phyloP scores from a whole-genome alignment of 768 basidiomycete species.

The Trametes maxima region DNA sequence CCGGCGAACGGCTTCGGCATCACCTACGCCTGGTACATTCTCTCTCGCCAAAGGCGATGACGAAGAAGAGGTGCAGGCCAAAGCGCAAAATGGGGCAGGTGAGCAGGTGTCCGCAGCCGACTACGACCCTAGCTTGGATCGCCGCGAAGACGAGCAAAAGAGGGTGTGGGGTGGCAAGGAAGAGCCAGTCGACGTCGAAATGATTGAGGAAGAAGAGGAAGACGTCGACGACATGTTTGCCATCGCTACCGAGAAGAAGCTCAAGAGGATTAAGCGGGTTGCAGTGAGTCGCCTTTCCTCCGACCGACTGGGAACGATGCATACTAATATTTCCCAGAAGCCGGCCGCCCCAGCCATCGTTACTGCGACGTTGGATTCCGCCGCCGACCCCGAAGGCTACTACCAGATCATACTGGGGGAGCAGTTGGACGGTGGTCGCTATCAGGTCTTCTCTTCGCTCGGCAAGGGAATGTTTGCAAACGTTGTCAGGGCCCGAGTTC shows the following conservation, averaged over 20 bases:
- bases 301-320: background rate
- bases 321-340: constrained; percentile 39
- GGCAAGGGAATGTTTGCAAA: constrained; percentile 99
- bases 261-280: constrained; percentile 58
- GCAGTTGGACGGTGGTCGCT: constrained; percentile 87
- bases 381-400: constrained; percentile 93
- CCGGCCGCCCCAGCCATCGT: constrained; percentile 62
- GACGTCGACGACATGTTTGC: constrained; percentile 98
- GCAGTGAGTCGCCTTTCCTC: constrained; percentile 41
- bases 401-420: constrained; percentile 95
- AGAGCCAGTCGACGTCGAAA: constrained; percentile 44
- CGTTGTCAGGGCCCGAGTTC: constrained; percentile 86
- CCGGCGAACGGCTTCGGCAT: constrained; percentile 57
- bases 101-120: constrained; percentile 90
- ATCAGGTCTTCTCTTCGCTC: constrained; percentile 93
- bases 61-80: constrained; percentile 49
- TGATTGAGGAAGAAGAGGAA: constrained; percentile 56
- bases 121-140: constrained; percentile 85
- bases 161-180: constrained; percentile 53
- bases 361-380: constrained; percentile 82
- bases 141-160: constrained; percentile 80
- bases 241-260: constrained; percentile 52
- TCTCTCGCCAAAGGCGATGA: constrained; percentile 69
- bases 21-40: constrained; percentile 62
- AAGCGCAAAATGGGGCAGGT: constrained; percentile 47